Conservation (phyloP, 768 basidiomycete species). For the Amanita pallidorosea region DNA sequence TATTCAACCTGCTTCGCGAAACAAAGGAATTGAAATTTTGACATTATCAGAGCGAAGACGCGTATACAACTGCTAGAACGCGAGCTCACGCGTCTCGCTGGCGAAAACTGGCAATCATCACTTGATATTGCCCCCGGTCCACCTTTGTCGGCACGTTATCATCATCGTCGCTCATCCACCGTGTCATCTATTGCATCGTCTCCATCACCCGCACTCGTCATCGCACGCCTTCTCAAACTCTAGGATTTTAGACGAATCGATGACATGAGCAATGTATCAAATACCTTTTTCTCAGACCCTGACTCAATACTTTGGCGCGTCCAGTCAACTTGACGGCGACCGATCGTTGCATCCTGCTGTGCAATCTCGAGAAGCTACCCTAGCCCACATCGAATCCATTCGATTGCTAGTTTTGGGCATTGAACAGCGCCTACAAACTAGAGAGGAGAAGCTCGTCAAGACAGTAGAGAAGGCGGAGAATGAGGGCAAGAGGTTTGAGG, state of each 20-base stretch:
- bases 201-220: neutral
- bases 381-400: conserved; percentile 59
- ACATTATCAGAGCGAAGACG: conserved; percentile 37
- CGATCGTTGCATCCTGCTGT: conserved; percentile 8
- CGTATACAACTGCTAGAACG: conserved; percentile 71
- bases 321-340: conserved; percentile 1
- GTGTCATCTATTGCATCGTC: conserved; percentile 6
- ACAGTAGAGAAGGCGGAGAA: conserved; percentile 49
- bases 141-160: neutral
- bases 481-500: conserved; percentile 46
- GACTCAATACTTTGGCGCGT: conserved; percentile 2
- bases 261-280: neutral
- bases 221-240: neutral
- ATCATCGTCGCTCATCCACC: conserved; percentile 3
- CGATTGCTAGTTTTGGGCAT: conserved; percentile 62
- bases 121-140: conserved; percentile 7
- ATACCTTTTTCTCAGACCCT: conserved; percentile 5
- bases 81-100: conserved; percentile 58
- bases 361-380: conserved; percentile 25
- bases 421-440: conserved; percentile 56
- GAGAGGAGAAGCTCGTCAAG: conserved; percentile 53
- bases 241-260: neutral
- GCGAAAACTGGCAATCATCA: conserved; percentile 63
- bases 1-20: neutral
- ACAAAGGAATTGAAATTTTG: neutral